These are phyloP conservation scores for Naganishia randhawae DNA, from an alignment of 768 basidiomycete genomes.

Conservation along the genomic window DNA sequence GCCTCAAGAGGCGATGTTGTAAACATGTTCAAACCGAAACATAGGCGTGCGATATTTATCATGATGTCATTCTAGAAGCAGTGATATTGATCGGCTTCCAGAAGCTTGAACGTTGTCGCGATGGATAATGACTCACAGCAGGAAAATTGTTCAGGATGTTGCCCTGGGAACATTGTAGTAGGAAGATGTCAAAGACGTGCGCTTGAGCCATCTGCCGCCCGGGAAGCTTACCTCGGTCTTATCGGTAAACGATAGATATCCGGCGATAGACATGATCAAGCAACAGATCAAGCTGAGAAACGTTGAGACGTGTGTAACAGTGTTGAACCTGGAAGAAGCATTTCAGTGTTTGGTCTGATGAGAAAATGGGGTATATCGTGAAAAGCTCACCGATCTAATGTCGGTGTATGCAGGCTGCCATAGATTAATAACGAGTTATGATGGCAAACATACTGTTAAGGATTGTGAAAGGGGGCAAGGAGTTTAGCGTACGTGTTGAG, in stretches of 20 bases:
- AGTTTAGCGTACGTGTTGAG: too few species aligned
- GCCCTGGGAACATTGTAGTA: slow-evolving; percentile 67
- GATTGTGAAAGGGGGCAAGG: too few species aligned
- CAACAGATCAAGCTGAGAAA: slow-evolving; percentile 79
- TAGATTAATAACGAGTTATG: slow-evolving; percentile 97
- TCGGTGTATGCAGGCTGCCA: slow-evolving; percentile 85
- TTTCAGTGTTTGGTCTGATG: background rate
- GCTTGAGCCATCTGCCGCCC: too few species aligned
- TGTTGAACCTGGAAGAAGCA: slow-evolving; percentile 59
- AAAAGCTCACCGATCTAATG: slow-evolving; percentile 65
- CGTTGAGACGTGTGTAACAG: slow-evolving; percentile 89
- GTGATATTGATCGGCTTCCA: background rate
- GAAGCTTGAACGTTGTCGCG: background rate
- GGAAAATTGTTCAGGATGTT: slow-evolving; percentile 96
- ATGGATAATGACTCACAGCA: slow-evolving; percentile 54
- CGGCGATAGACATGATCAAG: slow-evolving; percentile 74
- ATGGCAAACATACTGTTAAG: slow-evolving; percentile 61
- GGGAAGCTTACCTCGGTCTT: slow-evolving; percentile 53
- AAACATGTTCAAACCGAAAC: slow-evolving; percentile 95
- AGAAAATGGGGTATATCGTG: background rate
- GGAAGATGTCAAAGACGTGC: background rate
- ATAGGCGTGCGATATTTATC: slow-evolving; percentile 91
- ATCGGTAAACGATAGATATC: slow-evolving; percentile 82
- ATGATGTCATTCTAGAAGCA: slow-evolving; percentile 65
- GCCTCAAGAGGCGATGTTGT: slow-evolving; percentile 92